These are phyloP conservation scores for Fimicolochytrium jonesii DNA, from an alignment of 192 early-diverging fungal species.

Conservation along the genomic window DNA sequence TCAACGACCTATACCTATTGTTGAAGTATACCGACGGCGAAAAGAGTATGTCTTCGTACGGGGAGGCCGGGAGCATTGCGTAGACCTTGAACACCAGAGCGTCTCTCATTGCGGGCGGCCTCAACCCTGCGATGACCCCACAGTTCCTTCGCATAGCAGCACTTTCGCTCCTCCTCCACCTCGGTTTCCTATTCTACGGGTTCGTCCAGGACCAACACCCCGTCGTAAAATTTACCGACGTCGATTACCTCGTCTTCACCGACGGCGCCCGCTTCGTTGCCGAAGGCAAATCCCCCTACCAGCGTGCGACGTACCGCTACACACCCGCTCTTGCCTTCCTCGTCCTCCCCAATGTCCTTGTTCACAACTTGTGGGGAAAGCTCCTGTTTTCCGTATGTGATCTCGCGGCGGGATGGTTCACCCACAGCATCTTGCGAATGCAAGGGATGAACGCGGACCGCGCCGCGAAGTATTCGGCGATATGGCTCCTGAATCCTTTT, in stretches of 20 bases:
- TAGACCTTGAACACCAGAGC: too few relatives aligned
- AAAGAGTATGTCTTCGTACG: too few relatives aligned
- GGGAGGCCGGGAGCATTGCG: too few relatives aligned
- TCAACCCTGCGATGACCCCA: too few relatives aligned
- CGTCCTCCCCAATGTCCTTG: constrained; percentile 71
- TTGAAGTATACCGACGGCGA: too few relatives aligned
- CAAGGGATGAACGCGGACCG: background rate
- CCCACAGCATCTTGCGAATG: constrained; percentile 33
- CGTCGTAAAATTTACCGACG: constrained; percentile 96
- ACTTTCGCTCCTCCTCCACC: constrained; percentile 17
- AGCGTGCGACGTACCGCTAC: constrained; percentile 93
- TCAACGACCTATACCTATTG: too few relatives aligned
- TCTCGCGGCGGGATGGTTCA: constrained; percentile 68
- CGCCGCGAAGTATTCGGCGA: constrained; percentile 27
- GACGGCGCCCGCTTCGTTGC: constrained; percentile 85
- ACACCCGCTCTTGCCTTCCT: constrained; percentile 91
- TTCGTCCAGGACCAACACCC: constrained; percentile 83
- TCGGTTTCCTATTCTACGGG: constrained; percentile 59
- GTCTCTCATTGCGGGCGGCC: too few relatives aligned
- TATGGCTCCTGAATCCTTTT: constrained; percentile 94
- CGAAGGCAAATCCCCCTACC: constrained; percentile 73
- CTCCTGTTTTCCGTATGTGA: constrained; percentile 84
- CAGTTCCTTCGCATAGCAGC: too few relatives aligned
- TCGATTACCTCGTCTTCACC: constrained; percentile 95
- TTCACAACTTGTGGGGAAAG: constrained; percentile 81